These are phyloP conservation scores for Xylaria sp. DNA, from an alignment of 2,329 filamentous ascomycete species.

Conservation along the genomic window DNA sequence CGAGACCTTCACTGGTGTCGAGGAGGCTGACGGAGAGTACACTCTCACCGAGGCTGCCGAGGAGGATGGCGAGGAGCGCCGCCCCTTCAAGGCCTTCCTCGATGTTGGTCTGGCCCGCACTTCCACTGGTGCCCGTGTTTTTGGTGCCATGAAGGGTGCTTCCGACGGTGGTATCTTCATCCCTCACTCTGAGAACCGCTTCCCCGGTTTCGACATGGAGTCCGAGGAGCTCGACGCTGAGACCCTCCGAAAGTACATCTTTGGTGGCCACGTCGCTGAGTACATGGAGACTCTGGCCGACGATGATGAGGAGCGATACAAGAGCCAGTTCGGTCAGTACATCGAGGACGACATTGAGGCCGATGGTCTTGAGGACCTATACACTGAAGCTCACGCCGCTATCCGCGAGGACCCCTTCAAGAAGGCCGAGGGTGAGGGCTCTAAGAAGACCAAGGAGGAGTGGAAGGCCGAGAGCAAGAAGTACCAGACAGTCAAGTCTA, in stretches of 20 bases:
- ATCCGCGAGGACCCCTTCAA: conserved; percentile 99
- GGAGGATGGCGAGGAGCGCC: conserved; percentile 89
- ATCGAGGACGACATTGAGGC: conserved; percentile 97
- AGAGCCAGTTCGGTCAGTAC: conserved; percentile 97
- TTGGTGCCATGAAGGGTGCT: conserved; percentile 99
- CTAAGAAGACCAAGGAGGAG: conserved; percentile 97
- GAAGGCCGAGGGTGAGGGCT: conserved; percentile 78
- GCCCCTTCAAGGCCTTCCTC: conserved; percentile 99
- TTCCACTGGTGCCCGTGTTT: conserved; percentile 98
- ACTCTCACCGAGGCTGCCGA: conserved; percentile 93
- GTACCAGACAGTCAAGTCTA: conserved; percentile 80
- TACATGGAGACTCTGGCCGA: conserved; percentile 99
- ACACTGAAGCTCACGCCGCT: conserved; percentile 91
- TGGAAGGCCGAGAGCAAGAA: conserved; percentile 97
- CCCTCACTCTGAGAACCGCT: conserved; percentile 99
- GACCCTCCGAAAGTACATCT: conserved; percentile 99
- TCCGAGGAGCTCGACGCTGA: conserved; percentile 97
- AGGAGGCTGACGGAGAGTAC: conserved; percentile 97
- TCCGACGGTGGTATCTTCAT: conserved; percentile 97
- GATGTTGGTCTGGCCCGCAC: conserved; percentile 98
- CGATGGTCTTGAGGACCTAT: conserved; percentile 96
- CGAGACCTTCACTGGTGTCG: conserved; percentile 92
- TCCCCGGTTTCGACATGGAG: conserved; percentile 98
- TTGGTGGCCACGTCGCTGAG: conserved; percentile 96
- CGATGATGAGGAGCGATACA: conserved; percentile 99